Evolutionary conservation across 169 alveolate species (phyloP), one percentile per base, ranked within the genome.

Genomic region (Eimeria maxima): DNA sequence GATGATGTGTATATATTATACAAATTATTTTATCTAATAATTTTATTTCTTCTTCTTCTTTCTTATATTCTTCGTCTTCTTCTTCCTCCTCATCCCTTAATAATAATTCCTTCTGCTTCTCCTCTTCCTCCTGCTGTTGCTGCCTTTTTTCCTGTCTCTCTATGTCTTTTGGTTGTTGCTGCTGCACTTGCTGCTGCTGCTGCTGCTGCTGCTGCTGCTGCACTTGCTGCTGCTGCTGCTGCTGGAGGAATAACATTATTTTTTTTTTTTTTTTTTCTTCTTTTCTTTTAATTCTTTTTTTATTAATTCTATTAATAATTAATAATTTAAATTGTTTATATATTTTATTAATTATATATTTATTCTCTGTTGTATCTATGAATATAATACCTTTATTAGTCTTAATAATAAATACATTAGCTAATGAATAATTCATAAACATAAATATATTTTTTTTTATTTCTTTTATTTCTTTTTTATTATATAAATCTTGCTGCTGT

Each of bases 1-100:
- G 97, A 65, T 47, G 45, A 55, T 95, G 97, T 24, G 96, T 95
- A 71, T 89, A 95, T 29, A 95, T 95, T 20, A 95, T n/a, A n/a
- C n/a, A n/a, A n/a, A n/a, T n/a, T n/a, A n/a, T n/a, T n/a, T n/a
- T 95, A 27, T 57, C 96, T 33, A 42, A 74, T 24, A 50, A 5
- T 11, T 11, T 50, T 5, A 7, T 11, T 50, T 50, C 57, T 50
- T 7, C 11, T 50, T 50, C 57, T 50, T 7, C 11, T 5, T 50
- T 50, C 57, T 50, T 11, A 5, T 7, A 50, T 7, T 50, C 57
- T 50, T 50, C 45, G 45, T 27, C 57, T 13, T 29, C 91, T 18
- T 13, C 74, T n/a, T n/a, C n/a, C n/a, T n/a, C n/a, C n/a, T n/a
- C n/a, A n/a, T n/a, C n/a, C n/a, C n/a, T n/a, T n/a, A n/a, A n/a